phyloP scores from a whole-genome alignment of 352 stramenopile species.

The Globisporangium viniferum region DNA sequence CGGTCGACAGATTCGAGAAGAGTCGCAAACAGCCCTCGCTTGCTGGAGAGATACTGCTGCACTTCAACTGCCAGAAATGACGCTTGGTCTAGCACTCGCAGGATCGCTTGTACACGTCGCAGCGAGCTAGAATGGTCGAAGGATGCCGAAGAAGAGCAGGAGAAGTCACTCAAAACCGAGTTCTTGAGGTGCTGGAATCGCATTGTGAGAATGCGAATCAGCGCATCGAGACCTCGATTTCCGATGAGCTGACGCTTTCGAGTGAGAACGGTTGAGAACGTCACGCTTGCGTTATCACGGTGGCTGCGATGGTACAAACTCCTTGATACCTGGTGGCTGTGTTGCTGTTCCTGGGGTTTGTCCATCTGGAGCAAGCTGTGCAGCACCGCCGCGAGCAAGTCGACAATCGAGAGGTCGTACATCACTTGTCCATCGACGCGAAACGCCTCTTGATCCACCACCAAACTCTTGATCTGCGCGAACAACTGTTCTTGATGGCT shows the following conservation, averaged over 20 bases:
- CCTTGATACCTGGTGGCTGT: conserved; percentile 5
- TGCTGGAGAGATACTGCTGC: conserved; percentile 44
- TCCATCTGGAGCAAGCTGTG: conserved; percentile 48
- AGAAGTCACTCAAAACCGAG: neutral
- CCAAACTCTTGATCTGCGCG: conserved; percentile 8
- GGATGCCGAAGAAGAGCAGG: conserved; percentile 7
- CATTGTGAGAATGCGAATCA: conserved; percentile 19
- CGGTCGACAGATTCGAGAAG: conserved; percentile 36
- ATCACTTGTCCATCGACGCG: conserved; percentile 26
- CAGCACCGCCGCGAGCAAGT: conserved; percentile 35
- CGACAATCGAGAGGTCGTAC: conserved; percentile 20
- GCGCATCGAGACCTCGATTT: conserved; percentile 33
- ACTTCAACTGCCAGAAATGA: conserved; percentile 51
- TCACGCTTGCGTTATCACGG: conserved; percentile 16
- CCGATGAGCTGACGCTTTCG: conserved; percentile 41
- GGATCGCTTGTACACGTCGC: conserved; percentile 34
- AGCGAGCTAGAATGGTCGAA: conserved; percentile 23
- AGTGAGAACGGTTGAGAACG: conserved; percentile 25
- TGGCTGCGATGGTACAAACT: neutral
- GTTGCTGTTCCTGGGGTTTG: neutral
- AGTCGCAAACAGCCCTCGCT: conserved; percentile 30
- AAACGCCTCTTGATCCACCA: conserved; percentile 33
- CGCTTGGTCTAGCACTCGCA: conserved; percentile 67
- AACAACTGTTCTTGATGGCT: neutral
- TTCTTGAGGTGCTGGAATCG: conserved; percentile 12